Conservation (phyloP, 352 stramenopile species). For the Halophytophthora batemanensis region DNA sequence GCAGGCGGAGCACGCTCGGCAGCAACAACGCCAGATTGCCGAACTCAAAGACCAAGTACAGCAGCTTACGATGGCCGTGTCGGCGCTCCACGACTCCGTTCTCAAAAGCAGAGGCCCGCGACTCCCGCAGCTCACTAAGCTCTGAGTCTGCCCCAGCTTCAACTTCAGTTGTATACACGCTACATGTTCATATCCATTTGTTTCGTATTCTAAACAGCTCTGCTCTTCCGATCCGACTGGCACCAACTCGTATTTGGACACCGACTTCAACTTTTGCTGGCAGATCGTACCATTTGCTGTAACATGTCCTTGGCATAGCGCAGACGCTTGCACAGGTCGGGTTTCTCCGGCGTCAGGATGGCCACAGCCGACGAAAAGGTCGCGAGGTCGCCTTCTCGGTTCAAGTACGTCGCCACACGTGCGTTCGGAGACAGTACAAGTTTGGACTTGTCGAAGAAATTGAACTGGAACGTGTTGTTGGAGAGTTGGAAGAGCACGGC, state of each 20-base stretch:
- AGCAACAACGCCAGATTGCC: conserved; percentile 21
- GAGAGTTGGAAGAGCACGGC: conserved; percentile 97
- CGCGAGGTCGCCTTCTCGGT: conserved; percentile 67
- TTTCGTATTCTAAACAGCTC: neutral
- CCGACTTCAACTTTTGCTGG: conserved; percentile 23
- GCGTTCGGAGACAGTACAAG: conserved; percentile 92
- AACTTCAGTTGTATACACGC: too few relatives aligned
- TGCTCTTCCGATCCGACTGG: too few relatives aligned
- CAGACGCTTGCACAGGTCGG: conserved; percentile 73
- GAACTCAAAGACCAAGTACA: conserved; percentile 41
- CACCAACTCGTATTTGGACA: neutral
- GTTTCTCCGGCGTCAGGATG: conserved; percentile 57
- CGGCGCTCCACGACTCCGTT: conserved; percentile 29
- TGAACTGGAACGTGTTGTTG: conserved; percentile 94
- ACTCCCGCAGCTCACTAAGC: conserved; percentile 1
- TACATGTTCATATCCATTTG: neutral
- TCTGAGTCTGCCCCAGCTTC: too few relatives aligned
- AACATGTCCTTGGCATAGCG: conserved; percentile 97
- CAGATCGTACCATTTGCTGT: conserved; percentile 82
- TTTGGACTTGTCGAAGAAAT: conserved; percentile 97
- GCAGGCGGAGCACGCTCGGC: conserved; percentile 12
- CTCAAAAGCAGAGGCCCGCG: conserved; percentile 18
- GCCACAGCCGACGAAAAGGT: conserved; percentile 49
- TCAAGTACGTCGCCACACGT: conserved; percentile 86
- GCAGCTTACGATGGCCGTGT: conserved; percentile 35